A percentile compares a stretch with the other conserved stretches of the same genome.
These are phyloP conservation scores for Prunus davidiana DNA, from an alignment of 306 rosid species.

Conservation along the genomic window DNA sequence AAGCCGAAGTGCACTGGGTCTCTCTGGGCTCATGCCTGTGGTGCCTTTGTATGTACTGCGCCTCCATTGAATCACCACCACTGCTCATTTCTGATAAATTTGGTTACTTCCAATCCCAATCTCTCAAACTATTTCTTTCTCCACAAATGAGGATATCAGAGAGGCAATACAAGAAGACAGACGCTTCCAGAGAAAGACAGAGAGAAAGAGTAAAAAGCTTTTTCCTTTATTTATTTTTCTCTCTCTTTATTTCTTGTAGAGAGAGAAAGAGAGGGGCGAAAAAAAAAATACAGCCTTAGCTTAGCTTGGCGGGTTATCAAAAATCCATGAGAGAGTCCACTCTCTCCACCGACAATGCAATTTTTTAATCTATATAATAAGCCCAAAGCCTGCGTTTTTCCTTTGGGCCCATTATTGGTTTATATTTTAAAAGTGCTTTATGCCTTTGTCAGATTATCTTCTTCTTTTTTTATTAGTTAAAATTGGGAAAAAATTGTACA, in stretches of 20 bases:
- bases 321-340: slow-evolving; percentile 15
- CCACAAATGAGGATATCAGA: neutral
- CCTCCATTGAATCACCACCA: slow-evolving; percentile 51
- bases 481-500: neutral
- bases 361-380: neutral
- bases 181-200: slow-evolving; percentile 10
- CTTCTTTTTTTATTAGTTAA: neutral
- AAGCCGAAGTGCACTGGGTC: slow-evolving; percentile 86
- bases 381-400: neutral
- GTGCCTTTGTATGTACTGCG: slow-evolving; percentile 80
- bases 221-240: neutral
- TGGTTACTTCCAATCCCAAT: neutral
- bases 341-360: slow-evolving; percentile 56
- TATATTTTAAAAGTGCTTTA: neutral
- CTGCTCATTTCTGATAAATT: slow-evolving; percentile 42
- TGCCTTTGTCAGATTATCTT: neutral
- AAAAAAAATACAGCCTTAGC: neutral
- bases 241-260: neutral
- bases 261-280: slow-evolving; percentile 29
- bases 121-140: neutral
- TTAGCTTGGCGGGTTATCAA: slow-evolving; percentile 45
- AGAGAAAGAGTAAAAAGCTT: neutral
- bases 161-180: slow-evolving; percentile 14
- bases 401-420: neutral
- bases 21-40: slow-evolving; percentile 74